phyloP scores from a whole-genome alignment of 1,284 basidiomycete genomes.

The Cutaneotrichosporon sp. region DNA sequence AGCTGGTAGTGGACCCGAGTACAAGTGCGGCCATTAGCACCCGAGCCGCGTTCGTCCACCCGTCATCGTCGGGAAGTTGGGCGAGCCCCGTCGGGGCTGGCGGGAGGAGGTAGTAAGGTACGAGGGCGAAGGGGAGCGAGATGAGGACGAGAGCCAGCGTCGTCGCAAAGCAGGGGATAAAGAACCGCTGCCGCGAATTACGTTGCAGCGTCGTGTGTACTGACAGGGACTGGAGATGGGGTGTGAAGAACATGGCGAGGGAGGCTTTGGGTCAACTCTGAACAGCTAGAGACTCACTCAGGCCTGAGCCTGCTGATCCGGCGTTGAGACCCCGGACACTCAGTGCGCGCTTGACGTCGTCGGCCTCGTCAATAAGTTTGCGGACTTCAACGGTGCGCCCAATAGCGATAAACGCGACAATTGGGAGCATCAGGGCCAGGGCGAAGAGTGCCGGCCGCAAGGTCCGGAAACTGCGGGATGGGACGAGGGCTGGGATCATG shows the following conservation, averaged over 20 bases:
- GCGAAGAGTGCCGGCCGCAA: constrained; percentile 32
- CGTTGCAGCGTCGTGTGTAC: constrained; percentile 46
- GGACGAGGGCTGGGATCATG: constrained; percentile 45
- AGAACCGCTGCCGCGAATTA: constrained; percentile 42
- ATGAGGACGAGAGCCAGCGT: constrained; percentile 42
- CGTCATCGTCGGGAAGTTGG: constrained; percentile 42
- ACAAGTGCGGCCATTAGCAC: constrained; percentile 43
- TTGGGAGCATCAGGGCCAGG: constrained; percentile 43
- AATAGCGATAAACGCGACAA: constrained; percentile 50
- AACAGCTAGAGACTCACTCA: constrained; percentile 32
- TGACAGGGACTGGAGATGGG: constrained; percentile 51
- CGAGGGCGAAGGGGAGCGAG: constrained; percentile 49
- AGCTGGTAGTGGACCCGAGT: constrained; percentile 42
- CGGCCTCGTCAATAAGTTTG: constrained; percentile 34
- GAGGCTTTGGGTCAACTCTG: constrained; percentile 35
- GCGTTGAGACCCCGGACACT: constrained; percentile 32
- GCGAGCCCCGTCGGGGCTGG: constrained; percentile 37
- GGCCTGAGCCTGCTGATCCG: constrained; percentile 41
- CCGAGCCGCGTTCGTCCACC: constrained; percentile 51
- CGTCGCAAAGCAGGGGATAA: constrained; percentile 45
- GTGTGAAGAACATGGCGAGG: constrained; percentile 49
- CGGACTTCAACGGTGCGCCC: constrained; percentile 51
- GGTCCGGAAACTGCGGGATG: constrained; percentile 37
- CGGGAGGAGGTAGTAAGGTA: constrained; percentile 53
- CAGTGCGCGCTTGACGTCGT: constrained; percentile 7